These are phyloP conservation scores for Taiozyma sp. DNA, from an alignment of 1,139 yeast species.

Conservation along the genomic window DNA sequence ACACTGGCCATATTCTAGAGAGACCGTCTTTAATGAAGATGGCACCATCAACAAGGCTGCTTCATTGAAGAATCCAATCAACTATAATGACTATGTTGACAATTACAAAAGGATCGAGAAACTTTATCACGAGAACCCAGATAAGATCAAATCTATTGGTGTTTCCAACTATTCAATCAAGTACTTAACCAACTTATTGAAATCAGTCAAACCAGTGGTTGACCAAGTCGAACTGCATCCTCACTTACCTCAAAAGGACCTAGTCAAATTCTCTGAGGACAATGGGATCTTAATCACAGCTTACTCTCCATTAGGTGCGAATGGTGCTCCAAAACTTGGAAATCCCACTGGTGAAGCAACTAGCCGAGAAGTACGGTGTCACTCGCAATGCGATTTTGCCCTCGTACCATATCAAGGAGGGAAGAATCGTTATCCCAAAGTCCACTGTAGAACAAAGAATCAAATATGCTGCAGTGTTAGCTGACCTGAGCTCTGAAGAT, in stretches of 20 bases:
- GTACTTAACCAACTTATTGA: conserved; percentile 17
- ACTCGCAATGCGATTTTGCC: conserved; percentile 42
- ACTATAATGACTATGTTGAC: conserved; percentile 32
- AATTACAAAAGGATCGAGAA: conserved; percentile 43
- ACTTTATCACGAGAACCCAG: conserved; percentile 32
- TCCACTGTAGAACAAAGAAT: conserved; percentile 34
- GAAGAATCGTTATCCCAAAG: conserved; percentile 49
- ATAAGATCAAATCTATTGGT: conserved; percentile 47
- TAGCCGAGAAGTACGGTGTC: conserved; percentile 41
- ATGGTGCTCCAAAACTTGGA: conserved; percentile 45
- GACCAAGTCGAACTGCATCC: conserved; percentile 69
- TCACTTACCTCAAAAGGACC: conserved; percentile 28
- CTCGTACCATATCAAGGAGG: conserved; percentile 50
- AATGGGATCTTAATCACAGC: conserved; percentile 25
- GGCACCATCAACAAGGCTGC: conserved; percentile 13
- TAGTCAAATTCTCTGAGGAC: too few species aligned
- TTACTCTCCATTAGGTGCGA: conserved; percentile 57
- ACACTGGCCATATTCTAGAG: conserved; percentile 53
- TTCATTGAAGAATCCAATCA: neutral
- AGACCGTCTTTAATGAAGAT: conserved; percentile 36
- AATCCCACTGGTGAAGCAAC: conserved; percentile 32
- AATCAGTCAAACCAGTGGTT: conserved; percentile 63
- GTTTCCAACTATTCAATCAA: conserved; percentile 50
- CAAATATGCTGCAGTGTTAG: conserved; percentile 28
- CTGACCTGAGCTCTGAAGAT: conserved; percentile 38